These are phyloP conservation scores for Chlorella variabilis DNA, from an alignment of 163 green algal genomes.

Conservation along the genomic window DNA sequence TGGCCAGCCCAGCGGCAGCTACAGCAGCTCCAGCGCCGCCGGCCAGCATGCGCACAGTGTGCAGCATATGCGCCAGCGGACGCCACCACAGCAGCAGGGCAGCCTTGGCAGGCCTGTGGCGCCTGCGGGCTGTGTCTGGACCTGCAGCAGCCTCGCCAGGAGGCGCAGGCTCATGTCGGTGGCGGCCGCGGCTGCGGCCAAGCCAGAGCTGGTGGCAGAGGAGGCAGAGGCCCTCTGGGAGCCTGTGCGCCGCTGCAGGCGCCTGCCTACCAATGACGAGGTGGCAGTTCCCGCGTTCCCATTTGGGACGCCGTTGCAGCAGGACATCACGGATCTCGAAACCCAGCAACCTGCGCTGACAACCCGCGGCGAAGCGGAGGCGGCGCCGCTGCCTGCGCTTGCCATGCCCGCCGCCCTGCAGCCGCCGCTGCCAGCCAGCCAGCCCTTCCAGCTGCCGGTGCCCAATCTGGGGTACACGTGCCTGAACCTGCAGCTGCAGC, in stretches of 20 bases:
- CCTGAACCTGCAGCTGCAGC: conserved; percentile 60
- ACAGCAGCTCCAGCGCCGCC: too few relatives aligned
- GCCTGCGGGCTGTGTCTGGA: too few relatives aligned
- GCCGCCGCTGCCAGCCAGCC: background rate
- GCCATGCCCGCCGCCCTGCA: too few relatives aligned
- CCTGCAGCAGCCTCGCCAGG: too few relatives aligned
- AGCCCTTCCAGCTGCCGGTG: conserved; percentile 39
- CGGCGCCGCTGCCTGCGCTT: too few relatives aligned
- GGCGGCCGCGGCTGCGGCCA: background rate
- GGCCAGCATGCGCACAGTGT: background rate
- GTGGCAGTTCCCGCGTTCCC: too few relatives aligned
- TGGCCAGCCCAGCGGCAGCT: background rate
- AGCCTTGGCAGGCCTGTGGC: background rate
- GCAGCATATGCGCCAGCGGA: too few relatives aligned
- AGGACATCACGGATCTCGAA: too few relatives aligned
- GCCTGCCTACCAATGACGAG: background rate
- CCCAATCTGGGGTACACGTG: conserved; percentile 80
- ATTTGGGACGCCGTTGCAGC: too few relatives aligned
- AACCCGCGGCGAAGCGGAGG: too few relatives aligned
- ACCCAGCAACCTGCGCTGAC: too few relatives aligned
- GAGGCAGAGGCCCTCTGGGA: too few relatives aligned
- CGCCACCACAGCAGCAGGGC: background rate
- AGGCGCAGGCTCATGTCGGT: conserved; percentile 1
- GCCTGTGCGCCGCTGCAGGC: background rate
- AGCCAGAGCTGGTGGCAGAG: background rate